Percentiles rank a stretch among this genome's conserved stretches.
These are phyloP conservation scores for Mortierella sp. DNA, from an alignment of 371 early-diverging fungal species.

Conservation along the genomic window DNA sequence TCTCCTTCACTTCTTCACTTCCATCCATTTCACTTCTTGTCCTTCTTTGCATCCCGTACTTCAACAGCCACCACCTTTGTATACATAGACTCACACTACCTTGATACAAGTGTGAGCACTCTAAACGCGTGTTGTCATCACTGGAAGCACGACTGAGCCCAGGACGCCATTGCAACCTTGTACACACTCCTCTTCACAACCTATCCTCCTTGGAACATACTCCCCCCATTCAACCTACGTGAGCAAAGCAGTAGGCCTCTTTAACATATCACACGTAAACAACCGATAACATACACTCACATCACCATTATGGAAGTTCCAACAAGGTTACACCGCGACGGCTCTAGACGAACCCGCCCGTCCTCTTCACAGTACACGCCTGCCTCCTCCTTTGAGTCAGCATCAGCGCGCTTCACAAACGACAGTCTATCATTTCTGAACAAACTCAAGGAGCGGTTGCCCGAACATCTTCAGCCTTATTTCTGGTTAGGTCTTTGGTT, in stretches of 20 bases:
- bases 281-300: neutral
- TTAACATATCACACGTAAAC: neutral
- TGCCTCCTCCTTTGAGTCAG: constrained; percentile 15
- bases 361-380: neutral
- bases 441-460: constrained; percentile 17
- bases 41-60: no score
- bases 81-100: no score
- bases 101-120: no score
- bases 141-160: no score
- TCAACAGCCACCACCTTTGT: no score
- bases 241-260: no score
- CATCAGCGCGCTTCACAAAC: constrained; percentile 23
- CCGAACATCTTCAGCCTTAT: constrained; percentile 17
- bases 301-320: neutral
- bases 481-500: constrained; percentile 49
- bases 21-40: no score
- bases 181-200: no score
- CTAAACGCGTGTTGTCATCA: no score
- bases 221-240: no score
- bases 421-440: constrained; percentile 19
- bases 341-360: neutral
- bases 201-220: no score
- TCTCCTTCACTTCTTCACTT: neutral
- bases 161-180: no score
- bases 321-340: neutral